Evolutionary conservation across 2,329 filamentous ascomycete species (phyloP).

Genomic region (Fusarium goolgardi): DNA sequence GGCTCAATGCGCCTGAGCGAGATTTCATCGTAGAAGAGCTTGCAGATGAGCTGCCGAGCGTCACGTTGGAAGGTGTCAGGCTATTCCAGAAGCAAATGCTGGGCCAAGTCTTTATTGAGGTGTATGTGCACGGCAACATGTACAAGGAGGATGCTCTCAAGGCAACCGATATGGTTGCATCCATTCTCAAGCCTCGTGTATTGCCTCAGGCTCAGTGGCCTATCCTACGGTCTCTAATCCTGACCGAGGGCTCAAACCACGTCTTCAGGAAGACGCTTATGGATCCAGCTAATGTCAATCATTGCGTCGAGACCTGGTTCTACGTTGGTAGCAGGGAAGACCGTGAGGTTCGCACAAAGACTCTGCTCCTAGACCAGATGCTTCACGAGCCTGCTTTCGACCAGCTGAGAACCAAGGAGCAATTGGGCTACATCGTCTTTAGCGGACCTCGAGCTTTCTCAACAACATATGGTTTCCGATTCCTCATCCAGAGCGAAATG

Average conservation of each 20-base stretch:
- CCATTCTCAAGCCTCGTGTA: constrained; percentile 76
- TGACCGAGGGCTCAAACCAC: constrained; percentile 84
- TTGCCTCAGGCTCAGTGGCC: constrained; percentile 84
- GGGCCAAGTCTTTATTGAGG: constrained; percentile 86
- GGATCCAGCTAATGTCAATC: constrained; percentile 90
- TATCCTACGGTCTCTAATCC: constrained; percentile 78
- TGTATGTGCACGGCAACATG: constrained; percentile 90
- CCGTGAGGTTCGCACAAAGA: constrained; percentile 76
- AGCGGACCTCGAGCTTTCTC: constrained; percentile 77
- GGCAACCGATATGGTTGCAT: constrained; percentile 85
- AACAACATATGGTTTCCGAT: constrained; percentile 86
- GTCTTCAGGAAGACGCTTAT: constrained; percentile 83
- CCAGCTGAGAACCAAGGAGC: constrained; percentile 94
- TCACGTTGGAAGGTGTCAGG: constrained; percentile 80
- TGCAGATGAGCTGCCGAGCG: constrained; percentile 77
- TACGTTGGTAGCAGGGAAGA: constrained; percentile 77
- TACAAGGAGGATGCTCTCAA: constrained; percentile 93
- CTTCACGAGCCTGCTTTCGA: constrained; percentile 94
- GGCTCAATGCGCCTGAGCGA: constrained; percentile 77
- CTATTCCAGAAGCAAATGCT: constrained; percentile 84
- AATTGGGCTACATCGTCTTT: constrained; percentile 96
- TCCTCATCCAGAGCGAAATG: constrained; percentile 94
- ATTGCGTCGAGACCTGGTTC: constrained; percentile 84
- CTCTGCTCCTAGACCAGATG: constrained; percentile 87
- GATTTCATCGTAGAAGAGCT: constrained; percentile 84